Evolutionary conservation across 2,329 filamentous ascomycete species (phyloP), one percentile per base, ranked within the genome.

Genomic region (Aspergillus cejpii): DNA sequence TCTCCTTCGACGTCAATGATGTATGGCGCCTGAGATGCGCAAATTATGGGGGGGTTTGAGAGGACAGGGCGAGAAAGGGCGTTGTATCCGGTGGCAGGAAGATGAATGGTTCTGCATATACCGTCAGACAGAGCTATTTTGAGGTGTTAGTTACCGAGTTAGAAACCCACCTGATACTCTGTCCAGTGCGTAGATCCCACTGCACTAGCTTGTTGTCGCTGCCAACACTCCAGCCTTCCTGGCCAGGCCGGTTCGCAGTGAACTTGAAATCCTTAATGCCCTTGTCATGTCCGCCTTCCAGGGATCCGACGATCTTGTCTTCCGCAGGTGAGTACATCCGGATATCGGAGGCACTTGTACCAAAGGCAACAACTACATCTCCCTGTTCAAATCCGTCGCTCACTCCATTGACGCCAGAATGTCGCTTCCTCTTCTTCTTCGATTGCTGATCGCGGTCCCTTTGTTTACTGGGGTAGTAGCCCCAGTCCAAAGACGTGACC

Each of bases 221-320:
- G 39, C 74, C 74, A 46, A 75, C 69, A 65, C 74, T 76, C 74
- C 74, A 77, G n/a, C 66, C 74, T 51, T 72, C 69, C 17, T 63
- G 56, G 42, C 54, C 59, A 17, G 66, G 60, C 6, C 58, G 59
- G 24, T 64, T 60, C 33, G 65, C 59, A 6, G 68, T 70, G 52
- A 77, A 77, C 53, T 73, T 73, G 59, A 77, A 76, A 50, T 74
- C 72, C 52, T 63, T 66, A 40, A 76, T 66, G 24, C 68, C 72
- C 46, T 68, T 68, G 12, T 74, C 67, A 53, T 77, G 74, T 5
- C 57, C 72, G 36, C 68, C 72, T 21, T 62, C 63, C 39, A 77
- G 56, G 6, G 59, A 66, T 6, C 67, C 69, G 5, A 75, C 62
- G 34, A 74, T 56, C 55, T 69, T 70, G 43, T 70, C 72, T 52